Evolutionary conservation across 2,329 filamentous ascomycete genomes (phyloP).

Genomic region (Aspergillus glaucus): DNA sequence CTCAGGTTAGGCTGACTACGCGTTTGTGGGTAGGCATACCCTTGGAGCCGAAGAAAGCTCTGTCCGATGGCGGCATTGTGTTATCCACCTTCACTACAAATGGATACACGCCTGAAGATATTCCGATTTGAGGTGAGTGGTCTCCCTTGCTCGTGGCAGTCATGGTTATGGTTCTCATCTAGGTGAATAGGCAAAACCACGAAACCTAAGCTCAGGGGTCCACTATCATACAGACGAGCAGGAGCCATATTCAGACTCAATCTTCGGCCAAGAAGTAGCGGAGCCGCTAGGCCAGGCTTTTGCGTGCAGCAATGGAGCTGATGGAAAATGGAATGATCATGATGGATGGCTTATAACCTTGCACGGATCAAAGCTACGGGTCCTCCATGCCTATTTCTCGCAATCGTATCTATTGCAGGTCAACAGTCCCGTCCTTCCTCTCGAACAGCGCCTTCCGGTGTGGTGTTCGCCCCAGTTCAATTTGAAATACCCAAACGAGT

Average conservation of each 20-base stretch:
- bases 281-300: background rate
- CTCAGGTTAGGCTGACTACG: too few species aligned
- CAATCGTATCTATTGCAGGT: background rate
- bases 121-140: background rate
- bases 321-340: background rate
- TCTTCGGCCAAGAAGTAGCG: background rate
- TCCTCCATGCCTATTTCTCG: background rate
- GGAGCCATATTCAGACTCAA: background rate
- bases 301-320: background rate
- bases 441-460: background rate
- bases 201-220: background rate
- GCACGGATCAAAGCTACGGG: too few species aligned
- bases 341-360: background rate
- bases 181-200: background rate
- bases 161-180: background rate
- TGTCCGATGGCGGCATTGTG: background rate
- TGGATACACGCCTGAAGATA: too few species aligned
- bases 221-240: background rate
- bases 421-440: background rate
- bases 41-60: background rate
- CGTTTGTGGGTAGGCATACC: too few species aligned
- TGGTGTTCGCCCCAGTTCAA: background rate
- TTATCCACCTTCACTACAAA: background rate
- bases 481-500: background rate
- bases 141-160: background rate